Base-by-base conservation (phyloP, 2,329 filamentous ascomycete genomes). In the Chrysoporthe puriensis region DNA sequence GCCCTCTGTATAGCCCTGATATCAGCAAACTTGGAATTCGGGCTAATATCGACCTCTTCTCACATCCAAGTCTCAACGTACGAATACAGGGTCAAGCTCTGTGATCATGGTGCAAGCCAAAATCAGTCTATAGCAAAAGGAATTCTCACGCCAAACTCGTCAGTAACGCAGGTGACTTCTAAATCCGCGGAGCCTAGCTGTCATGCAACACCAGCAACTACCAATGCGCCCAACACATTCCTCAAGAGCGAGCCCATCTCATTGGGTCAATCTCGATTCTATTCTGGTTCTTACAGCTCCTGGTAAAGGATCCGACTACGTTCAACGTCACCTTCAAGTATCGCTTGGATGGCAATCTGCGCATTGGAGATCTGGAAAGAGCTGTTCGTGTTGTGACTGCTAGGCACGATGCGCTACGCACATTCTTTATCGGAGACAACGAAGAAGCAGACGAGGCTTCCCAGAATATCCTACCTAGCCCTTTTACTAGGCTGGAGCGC, bases 231-330 rank as follows among this genome's bases (percentile, higher is more conserved):
- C 50, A 59, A 42, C 34, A 58, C 14, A 56, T 67, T 59, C 36
- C 50, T 46, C 5, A 56, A 7, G 56, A 64, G 56, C 40, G 73
- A 72, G 69, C 71, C 66, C 34, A 78, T 82, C 70, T 79, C 80
- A 1, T 75, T 77, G 21, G 76, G 71, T 3, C 80, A 83, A 68
- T 76, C 76, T 0, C 73, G 80, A 0, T 80, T 82, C 66, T 83
- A 0, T 80, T 82, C 66, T 83, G 79, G 78, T 79, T 80, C 62
- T 66, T 79, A 0, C 66, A 66, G 3, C 70, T 69, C 7, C 74
- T 72, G 2, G 26, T 81, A 4, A 67, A 79, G 5, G 77, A 84
- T 63, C 72, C 72, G 26, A 79, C 76, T 0, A 76, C 78, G 0
- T 79, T 78, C 65, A 84, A 84, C 64, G 74, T 81, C 40, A 75